Evolutionary conservation across 148 eudicot species (phyloP).

Genomic region (Chenopodium quinoa): DNA sequence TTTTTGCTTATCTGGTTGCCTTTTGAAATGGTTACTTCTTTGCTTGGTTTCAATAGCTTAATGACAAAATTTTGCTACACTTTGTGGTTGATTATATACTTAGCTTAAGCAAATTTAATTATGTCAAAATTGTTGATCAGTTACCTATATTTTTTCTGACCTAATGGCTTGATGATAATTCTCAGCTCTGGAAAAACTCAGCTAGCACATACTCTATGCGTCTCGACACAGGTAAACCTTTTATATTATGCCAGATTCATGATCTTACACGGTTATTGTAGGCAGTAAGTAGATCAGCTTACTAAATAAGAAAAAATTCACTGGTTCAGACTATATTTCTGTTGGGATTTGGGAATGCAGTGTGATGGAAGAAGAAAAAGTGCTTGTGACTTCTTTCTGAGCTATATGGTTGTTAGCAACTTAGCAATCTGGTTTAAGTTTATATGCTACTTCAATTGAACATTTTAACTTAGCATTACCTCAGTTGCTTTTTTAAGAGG

Average conservation of each 20-base stretch:
- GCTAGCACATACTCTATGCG: conserved; percentile 95
- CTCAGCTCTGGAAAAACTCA: conserved; percentile 97
- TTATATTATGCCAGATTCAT: background rate
- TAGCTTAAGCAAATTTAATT: background rate
- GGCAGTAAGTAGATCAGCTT: background rate
- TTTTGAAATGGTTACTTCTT: background rate
- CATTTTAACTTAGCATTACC: background rate
- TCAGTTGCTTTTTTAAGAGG: background rate
- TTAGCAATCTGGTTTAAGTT: background rate
- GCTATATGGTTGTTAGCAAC: background rate
- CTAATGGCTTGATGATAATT: background rate
- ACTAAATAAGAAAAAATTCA: background rate
- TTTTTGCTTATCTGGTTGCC: background rate
- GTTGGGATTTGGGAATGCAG: background rate
- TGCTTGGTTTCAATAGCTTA: background rate
- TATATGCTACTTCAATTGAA: no score
- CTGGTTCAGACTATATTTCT: background rate
- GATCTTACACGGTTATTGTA: background rate
- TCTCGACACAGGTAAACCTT: conserved; percentile 77
- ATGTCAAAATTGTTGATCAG: background rate
- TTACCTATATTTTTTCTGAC: conserved; percentile 2
- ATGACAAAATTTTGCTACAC: background rate
- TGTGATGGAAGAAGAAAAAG: background rate
- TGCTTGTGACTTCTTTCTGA: background rate
- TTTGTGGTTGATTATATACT: background rate